Base-by-base conservation (phyloP, 2,329 filamentous ascomycete species). In the Corynespora cassiicola region DNA sequence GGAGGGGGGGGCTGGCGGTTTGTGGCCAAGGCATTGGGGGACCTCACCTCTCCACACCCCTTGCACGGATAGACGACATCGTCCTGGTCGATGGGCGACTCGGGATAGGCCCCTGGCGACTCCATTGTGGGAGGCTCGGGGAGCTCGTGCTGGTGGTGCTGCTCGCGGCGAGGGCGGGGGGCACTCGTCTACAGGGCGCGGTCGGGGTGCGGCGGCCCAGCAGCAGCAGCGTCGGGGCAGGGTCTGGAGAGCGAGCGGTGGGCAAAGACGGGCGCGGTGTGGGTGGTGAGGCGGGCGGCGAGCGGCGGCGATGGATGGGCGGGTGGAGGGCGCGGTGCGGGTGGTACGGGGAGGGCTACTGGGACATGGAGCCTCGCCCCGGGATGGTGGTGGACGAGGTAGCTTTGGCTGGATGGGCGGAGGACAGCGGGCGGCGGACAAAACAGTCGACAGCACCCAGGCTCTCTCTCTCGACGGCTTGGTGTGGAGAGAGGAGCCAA, bases 21-120 rank as follows among this genome's bases (percentile, higher is more conserved):
- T 17, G 15, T 16, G 27, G 15, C 26, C 14, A 21, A 25, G 19
- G 36, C 18, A 24, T 18, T 39, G 34, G 26, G 7, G 14, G n/a
- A n/a, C n/a, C 47, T 39, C 56, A 67, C 66, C 61, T 70, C 66
- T 55, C 66, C 45, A 76, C 71, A 62, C 84, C 86, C 74, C 84
- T 88, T 58, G 82, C 77, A 70, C 84, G 90, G 68, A 79, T 84
- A 56, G 70, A 81, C 36, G 75, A 82, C 58, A 62, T 70, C 61
- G 60, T 69, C 57, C 57, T 73, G 59, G 73, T 67, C 65, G 40
- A 61, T 44, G 38, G 65, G 66, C 22, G 66, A 80, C 49, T 84
- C 81, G 45, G 78, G 72, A 54, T 77, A 78, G 44, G 72, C 70
- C 25, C 72, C 72, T 31, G 77, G 77, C 42, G 77, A 79, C 45